These are phyloP conservation scores for Phaeosphaeria sp. DNA, from an alignment of 2,329 filamentous ascomycete genomes.

Conservation along the genomic window DNA sequence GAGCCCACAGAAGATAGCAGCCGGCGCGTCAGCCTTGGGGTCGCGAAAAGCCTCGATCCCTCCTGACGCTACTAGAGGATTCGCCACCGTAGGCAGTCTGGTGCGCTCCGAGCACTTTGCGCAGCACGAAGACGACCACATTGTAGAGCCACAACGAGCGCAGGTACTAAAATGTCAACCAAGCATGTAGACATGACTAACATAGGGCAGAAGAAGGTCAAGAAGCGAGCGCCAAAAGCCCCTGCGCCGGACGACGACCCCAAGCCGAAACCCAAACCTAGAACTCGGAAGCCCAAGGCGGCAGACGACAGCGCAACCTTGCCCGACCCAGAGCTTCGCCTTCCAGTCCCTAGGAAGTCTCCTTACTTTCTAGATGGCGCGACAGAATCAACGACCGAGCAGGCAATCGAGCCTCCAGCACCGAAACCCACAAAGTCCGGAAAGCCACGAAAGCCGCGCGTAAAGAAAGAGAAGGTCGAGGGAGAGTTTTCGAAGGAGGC, in stretches of 20 bases:
- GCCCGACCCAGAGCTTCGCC: conserved; percentile 21
- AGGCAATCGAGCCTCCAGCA: conserved; percentile 7
- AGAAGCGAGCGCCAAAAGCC: conserved; percentile 21
- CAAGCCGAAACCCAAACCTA: conserved; percentile 32
- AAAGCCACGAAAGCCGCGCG: conserved; percentile 39
- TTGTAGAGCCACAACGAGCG: conserved; percentile 7
- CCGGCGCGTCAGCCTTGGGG: conserved; percentile 36
- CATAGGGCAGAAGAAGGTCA: conserved; percentile 19
- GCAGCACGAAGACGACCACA: conserved; percentile 21
- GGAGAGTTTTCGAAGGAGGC: conserved; percentile 15
- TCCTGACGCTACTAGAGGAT: conserved; percentile 33
- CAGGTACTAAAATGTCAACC: conserved; percentile 8
- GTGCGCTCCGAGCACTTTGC: conserved; percentile 38
- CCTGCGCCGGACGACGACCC: conserved; percentile 10
- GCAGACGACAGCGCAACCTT: conserved; percentile 18
- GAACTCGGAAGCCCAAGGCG: conserved; percentile 33
- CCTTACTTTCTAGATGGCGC: conserved; percentile 24
- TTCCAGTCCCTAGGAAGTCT: conserved; percentile 26
- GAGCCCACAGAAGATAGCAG: conserved; percentile 17
- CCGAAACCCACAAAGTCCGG: conserved; percentile 27
- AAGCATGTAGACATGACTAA: not conserved
- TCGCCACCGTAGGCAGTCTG: conserved; percentile 44
- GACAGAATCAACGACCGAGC: conserved; percentile 5
- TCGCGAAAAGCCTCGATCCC: conserved; percentile 36
- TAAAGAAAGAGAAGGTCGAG: conserved; percentile 33